Evolutionary conservation across 73 alveolate species (phyloP), one percentile per base, ranked within the genome.

Genomic region (Uronychia setigera): DNA sequence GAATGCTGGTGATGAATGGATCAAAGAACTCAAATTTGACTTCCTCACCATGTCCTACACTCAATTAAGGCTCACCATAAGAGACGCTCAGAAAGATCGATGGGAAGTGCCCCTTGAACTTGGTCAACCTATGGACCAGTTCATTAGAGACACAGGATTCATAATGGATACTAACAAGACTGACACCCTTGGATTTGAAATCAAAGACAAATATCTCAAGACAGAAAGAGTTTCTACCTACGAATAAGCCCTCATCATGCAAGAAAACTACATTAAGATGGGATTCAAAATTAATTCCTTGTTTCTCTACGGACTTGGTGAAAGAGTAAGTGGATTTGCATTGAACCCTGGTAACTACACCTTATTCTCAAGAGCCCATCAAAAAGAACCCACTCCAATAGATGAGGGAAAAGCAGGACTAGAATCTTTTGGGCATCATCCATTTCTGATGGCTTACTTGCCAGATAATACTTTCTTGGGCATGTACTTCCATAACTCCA

Each of bases 401-500:
- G 95, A 93, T 79, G 82, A 87, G 32, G 96, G 94, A 5, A 84
- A 86, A 32, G 94, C 94, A 14, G 95, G 98, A 32, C 74, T 35
- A 33, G 80, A 88, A 30, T 59, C 83, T n/a, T 92, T 89, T 87
- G 98, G 98, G 1, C 92, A 86, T 32, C 98, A 94, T 86, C 98
- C 98, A 0, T 82, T 94, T 79, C 89, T 93, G 25, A 80, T 94
- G 35, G 94, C 84, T 32, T 77, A 91, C 82, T 81, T 94, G n/a
- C 79, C 34, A 60, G 88, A 85, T 59, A 60, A 59, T 11, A 89
- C 82, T 29, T 93, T 87, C 81, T 28, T 85, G 32, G 98, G 98
- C 32, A 79, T 94, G 32, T 94, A 76, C 90, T 92, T 94, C 90
- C 76, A 85, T 58, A 94, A 94, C 85, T 80, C 94, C 14, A 94